phyloP scores from a whole-genome alignment of 768 basidiomycete species.

The Lactarius tabidus region DNA sequence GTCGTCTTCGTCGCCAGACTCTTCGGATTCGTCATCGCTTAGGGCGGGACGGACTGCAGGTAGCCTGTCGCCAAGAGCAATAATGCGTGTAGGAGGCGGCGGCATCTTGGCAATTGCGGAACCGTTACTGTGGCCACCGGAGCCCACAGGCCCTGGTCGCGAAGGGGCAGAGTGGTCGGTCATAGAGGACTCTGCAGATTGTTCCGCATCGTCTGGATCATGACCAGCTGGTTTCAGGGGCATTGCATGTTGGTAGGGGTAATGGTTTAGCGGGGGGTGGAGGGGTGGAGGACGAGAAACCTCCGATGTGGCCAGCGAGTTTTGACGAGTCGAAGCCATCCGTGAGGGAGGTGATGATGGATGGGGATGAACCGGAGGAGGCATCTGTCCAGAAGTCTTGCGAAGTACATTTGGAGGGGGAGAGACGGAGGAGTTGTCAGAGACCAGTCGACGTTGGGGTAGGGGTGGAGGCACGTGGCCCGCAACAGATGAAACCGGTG shows the following conservation, averaged over 20 bases:
- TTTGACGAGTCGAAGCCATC: conserved; percentile 1
- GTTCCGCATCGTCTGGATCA: conserved; percentile 8
- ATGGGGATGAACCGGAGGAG: conserved; percentile 11
- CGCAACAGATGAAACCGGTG: conserved; percentile 7
- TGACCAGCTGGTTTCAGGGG: background rate
- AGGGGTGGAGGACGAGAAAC: background rate
- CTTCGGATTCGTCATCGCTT: conserved; percentile 40
- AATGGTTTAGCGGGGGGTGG: background rate
- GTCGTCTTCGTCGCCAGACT: conserved; percentile 47
- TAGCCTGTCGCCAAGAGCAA: conserved; percentile 63
- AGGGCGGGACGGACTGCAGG: conserved; percentile 55
- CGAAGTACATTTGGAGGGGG: background rate
- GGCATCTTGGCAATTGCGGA: conserved; percentile 38
- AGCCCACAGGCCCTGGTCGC: background rate
- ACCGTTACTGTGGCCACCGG: conserved; percentile 1
- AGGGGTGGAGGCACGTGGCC: conserved; percentile 10
- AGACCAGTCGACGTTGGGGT: conserved; percentile 8
- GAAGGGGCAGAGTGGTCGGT: background rate
- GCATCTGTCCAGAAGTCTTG: conserved; percentile 6
- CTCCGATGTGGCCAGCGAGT: background rate
- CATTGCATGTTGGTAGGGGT: background rate
- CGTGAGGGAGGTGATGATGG: conserved; percentile 2
- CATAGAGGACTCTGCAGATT: background rate
- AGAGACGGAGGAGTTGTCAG: background rate
- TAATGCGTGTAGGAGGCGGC: conserved; percentile 73